Evolutionary conservation across 805 yeast genomes (phyloP).

Genomic region (Tetrapisispora namnaoensis): DNA sequence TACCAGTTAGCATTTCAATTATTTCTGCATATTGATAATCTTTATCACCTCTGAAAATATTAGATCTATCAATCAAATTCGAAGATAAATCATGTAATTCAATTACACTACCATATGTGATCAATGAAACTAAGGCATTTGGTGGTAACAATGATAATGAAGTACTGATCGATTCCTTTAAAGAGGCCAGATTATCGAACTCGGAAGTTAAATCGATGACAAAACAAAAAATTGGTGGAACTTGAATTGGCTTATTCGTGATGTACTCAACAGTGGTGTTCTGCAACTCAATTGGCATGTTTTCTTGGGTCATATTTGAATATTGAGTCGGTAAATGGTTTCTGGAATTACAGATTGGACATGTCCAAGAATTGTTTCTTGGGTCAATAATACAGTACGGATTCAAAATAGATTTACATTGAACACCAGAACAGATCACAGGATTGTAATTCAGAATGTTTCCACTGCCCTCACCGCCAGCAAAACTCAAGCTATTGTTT

Average conservation of each 20-base stretch:
- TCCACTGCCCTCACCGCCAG: not conserved
- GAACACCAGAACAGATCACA: constrained; percentile 58
- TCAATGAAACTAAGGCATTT: constrained; percentile 73
- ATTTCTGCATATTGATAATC: constrained; percentile 50
- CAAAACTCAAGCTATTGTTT: not conserved
- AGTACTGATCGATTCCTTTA: constrained; percentile 67
- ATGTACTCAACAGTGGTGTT: constrained; percentile 77
- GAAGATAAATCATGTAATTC: constrained; percentile 75
- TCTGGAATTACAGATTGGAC: constrained; percentile 69
- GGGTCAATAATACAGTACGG: constrained; percentile 76
- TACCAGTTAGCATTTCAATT: constrained; percentile 50
- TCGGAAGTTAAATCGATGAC: constrained; percentile 85
- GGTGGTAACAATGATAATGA: constrained; percentile 75
- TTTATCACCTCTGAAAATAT: constrained; percentile 77
- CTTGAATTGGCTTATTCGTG: constrained; percentile 63
- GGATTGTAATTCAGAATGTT: constrained; percentile 81
- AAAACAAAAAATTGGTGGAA: constrained; percentile 75
- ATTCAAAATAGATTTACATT: constrained; percentile 75
- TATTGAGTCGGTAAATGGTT: constrained; percentile 76
- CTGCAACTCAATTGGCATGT: constrained; percentile 69
- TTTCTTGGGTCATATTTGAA: constrained; percentile 59
- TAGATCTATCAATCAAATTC: constrained; percentile 56
- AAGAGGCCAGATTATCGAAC: constrained; percentile 69
- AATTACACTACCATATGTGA: constrained; percentile 77
- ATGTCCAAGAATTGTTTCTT: constrained; percentile 66